These are phyloP conservation scores for Penicillium turbatum DNA, from an alignment of 495 filamentous ascomycete genomes.

Conservation along the genomic window DNA sequence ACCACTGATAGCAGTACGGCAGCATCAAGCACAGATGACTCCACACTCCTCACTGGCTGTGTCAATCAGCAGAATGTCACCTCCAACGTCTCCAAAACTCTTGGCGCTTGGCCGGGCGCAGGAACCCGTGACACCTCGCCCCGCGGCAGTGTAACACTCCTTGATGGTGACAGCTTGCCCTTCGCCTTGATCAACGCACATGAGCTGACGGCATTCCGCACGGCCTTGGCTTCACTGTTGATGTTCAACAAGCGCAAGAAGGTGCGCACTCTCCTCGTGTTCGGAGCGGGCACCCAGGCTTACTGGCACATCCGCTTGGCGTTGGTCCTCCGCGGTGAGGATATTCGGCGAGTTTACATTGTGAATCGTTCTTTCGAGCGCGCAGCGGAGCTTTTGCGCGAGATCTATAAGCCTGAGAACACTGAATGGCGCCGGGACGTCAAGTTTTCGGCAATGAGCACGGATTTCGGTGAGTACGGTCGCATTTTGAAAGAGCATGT, in stretches of 20 bases:
- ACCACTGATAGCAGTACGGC: conserved; percentile 26
- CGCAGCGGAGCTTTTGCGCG: conserved; percentile 50
- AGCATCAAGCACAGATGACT: conserved; percentile 23
- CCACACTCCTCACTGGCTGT: conserved; percentile 31
- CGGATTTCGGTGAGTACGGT: conserved; percentile 65
- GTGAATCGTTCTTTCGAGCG: conserved; percentile 69
- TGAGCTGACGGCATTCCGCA: conserved; percentile 89
- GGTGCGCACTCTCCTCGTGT: conserved; percentile 72
- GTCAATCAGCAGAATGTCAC: conserved; percentile 35
- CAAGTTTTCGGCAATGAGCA: conserved; percentile 67
- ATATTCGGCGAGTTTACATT: conserved; percentile 73
- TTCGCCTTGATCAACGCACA: conserved; percentile 78
- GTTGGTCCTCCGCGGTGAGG: conserved; percentile 64
- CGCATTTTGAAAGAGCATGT: conserved; percentile 64
- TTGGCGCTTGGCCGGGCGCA: conserved; percentile 38
- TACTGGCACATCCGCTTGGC: conserved; percentile 90
- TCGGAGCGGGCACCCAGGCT: conserved; percentile 88
- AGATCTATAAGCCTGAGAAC: conserved; percentile 52
- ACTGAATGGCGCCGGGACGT: conserved; percentile 53
- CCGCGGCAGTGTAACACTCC: conserved; percentile 72
- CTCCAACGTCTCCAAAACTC: conserved; percentile 26
- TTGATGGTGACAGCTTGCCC: conserved; percentile 62
- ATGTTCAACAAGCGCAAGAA: conserved; percentile 65
- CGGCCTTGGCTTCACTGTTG: conserved; percentile 74
- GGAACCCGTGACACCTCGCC: conserved; percentile 58